Conservation (phyloP, 1,284 basidiomycete genomes). For the Sphagnurus paluster region DNA sequence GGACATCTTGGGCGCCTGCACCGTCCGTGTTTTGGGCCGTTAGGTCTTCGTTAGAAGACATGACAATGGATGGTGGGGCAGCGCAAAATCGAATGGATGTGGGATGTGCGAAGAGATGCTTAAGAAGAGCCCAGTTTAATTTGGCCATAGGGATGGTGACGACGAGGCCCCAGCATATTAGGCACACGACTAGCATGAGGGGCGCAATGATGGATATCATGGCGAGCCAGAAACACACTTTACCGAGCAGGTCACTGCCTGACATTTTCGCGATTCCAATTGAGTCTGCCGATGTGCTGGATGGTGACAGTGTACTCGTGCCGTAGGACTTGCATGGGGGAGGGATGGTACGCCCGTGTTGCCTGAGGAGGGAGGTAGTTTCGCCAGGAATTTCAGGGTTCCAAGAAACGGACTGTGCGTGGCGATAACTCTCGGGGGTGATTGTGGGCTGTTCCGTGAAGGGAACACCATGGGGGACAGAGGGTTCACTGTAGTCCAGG, state of each 20-base stretch:
- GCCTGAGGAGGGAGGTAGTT: conserved; percentile 41
- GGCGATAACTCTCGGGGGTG: conserved; percentile 32
- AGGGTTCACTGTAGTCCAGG: conserved; percentile 11
- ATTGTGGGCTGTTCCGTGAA: conserved; percentile 35
- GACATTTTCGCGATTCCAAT: conserved; percentile 34
- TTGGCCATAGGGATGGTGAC: conserved; percentile 98
- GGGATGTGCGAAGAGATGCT: conserved; percentile 80
- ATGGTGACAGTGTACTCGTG: conserved; percentile 38
- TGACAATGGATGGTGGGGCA: conserved; percentile 62
- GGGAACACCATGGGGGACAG: conserved; percentile 27
- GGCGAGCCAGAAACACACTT: conserved; percentile 76
- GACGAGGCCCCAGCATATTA: conserved; percentile 91
- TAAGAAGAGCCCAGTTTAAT: conserved; percentile 91
- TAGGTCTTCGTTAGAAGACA: conserved; percentile 34
- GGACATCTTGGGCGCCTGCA: conserved; percentile 24
- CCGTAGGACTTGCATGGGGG: conserved; percentile 67
- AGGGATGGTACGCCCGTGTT: conserved; percentile 23
- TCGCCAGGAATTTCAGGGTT: conserved; percentile 32
- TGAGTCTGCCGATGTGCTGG: conserved; percentile 35
- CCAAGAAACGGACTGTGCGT: conserved; percentile 32
- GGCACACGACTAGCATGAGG: conserved; percentile 82
- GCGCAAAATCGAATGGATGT: conserved; percentile 91
- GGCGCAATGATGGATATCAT: conserved; percentile 84
- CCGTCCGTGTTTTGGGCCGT: conserved; percentile 23
- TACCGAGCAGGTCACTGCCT: conserved; percentile 59